Evolutionary conservation across 2,329 filamentous ascomycete species (phyloP).

Genomic region (Taxawa tesnikishii): DNA sequence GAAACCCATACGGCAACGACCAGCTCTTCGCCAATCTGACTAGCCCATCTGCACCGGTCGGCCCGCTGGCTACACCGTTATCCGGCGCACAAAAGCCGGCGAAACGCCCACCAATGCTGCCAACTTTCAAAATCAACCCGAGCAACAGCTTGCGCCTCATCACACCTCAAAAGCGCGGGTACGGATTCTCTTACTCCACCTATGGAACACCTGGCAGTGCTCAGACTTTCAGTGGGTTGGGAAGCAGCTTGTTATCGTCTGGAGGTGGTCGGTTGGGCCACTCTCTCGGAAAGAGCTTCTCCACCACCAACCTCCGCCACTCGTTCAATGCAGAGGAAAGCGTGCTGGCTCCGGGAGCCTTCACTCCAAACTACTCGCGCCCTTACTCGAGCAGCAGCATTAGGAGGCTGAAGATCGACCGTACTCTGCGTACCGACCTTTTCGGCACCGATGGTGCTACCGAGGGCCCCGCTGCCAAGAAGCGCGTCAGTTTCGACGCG

Average conservation of each 20-base stretch:
- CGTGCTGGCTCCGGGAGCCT: slow-evolving; percentile 73
- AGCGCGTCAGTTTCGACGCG: slow-evolving; percentile 86
- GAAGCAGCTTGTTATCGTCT: slow-evolving; percentile 49
- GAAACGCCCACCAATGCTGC: slow-evolving; percentile 60
- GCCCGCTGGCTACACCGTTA: slow-evolving; percentile 83
- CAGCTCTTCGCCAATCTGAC: slow-evolving; percentile 70
- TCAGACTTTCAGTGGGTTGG: slow-evolving; percentile 57
- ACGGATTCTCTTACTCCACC: slow-evolving; percentile 85
- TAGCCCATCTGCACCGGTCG: slow-evolving; percentile 57
- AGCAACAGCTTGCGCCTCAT: slow-evolving; percentile 65
- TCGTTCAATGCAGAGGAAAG: slow-evolving; percentile 75
- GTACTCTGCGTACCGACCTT: slow-evolving; percentile 61
- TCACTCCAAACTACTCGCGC: slow-evolving; percentile 46
- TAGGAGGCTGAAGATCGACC: slow-evolving; percentile 89
- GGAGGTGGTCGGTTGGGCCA: slow-evolving; percentile 53
- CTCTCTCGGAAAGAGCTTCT: slow-evolving; percentile 75
- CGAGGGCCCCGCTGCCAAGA: slow-evolving; percentile 43
- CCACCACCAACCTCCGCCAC: slow-evolving; percentile 72
- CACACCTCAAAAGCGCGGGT: slow-evolving; percentile 77
- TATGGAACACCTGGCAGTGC: slow-evolving; percentile 71
- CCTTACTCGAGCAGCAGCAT: slow-evolving; percentile 60
- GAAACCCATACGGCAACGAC: slow-evolving; percentile 75
- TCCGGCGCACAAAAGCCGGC: slow-evolving; percentile 64
- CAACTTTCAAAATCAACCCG: slow-evolving; percentile 78
- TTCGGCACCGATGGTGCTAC: slow-evolving; percentile 34